Evolutionary conservation across 805 yeast genomes (phyloP).

Genomic region (Wickerhamomyces alni): DNA sequence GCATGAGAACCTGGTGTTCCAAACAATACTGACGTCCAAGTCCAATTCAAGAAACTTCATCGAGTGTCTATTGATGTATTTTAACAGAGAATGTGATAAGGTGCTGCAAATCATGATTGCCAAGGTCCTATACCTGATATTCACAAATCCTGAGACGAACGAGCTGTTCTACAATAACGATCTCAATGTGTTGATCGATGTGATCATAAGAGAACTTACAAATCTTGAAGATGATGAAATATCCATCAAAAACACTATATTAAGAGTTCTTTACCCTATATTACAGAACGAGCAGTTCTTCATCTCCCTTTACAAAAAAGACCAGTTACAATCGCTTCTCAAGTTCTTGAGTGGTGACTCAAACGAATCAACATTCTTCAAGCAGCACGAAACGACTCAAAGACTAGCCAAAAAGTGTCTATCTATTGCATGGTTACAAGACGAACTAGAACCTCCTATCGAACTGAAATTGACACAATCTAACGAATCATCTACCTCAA

Average conservation of each 20-base stretch:
- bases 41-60: conserved; percentile 46
- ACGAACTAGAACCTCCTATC: conserved; percentile 2
- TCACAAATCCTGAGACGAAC: conserved; percentile 53
- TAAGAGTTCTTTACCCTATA: conserved; percentile 70
- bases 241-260: conserved; percentile 57
- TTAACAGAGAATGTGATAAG: conserved; percentile 71
- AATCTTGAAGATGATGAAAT: conserved; percentile 59
- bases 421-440: conserved; percentile 25
- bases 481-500: conserved; percentile 28
- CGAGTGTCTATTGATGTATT: conserved; percentile 63
- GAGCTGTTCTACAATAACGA: conserved; percentile 79
- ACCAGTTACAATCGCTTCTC: conserved; percentile 46
- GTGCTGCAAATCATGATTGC: conserved; percentile 72
- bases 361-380: conserved; percentile 27
- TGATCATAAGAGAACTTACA: conserved; percentile 71
- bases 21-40: conserved; percentile 24
- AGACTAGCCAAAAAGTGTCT: conserved; percentile 31
- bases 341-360: conserved; percentile 34
- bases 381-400: conserved; percentile 32
- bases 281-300: conserved; percentile 58
- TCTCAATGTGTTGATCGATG: conserved; percentile 76
- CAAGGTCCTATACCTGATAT: conserved; percentile 68
- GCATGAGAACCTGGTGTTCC: conserved; percentile 18
- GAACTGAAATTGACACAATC: conserved; percentile 10
- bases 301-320: conserved; percentile 49